These are phyloP conservation scores for Cladosporium sp. DNA, from an alignment of 2,329 filamentous ascomycete species.

Conservation along the genomic window DNA sequence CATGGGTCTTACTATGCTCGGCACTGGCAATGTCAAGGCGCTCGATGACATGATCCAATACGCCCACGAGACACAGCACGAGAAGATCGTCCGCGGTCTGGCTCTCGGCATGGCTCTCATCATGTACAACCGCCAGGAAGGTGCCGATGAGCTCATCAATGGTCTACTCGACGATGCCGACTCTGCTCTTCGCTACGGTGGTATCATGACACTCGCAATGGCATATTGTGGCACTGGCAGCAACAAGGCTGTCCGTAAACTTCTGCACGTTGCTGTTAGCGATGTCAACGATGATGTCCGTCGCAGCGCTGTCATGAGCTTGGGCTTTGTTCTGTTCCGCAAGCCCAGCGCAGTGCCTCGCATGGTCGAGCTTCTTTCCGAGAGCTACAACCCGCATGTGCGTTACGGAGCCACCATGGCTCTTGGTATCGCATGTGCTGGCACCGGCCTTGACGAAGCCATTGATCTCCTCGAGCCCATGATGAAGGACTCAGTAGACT, in stretches of 20 bases:
- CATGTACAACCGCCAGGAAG: constrained; percentile 95
- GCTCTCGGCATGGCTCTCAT: constrained; percentile 96
- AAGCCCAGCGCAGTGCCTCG: constrained; percentile 95
- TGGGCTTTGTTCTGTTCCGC: constrained; percentile 97
- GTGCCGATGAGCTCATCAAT: constrained; percentile 90
- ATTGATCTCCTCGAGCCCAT: constrained; percentile 96
- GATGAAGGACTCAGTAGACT: constrained; percentile 99
- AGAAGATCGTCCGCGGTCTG: constrained; percentile 95
- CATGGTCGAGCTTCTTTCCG: constrained; percentile 96
- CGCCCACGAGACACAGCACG: constrained; percentile 94
- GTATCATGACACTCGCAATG: constrained; percentile 97
- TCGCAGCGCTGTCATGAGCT: constrained; percentile 91
- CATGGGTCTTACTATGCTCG: constrained; percentile 98
- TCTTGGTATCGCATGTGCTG: constrained; percentile 93
- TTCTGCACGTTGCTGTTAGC: constrained; percentile 93
- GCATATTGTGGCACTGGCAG: constrained; percentile 96
- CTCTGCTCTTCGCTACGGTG: constrained; percentile 88
- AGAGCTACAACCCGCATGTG: constrained; percentile 98
- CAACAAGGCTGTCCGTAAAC: constrained; percentile 96
- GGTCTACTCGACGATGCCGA: constrained; percentile 90
- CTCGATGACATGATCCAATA: constrained; percentile 97
- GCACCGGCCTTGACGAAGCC: constrained; percentile 91
- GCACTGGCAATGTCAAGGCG: constrained; percentile 90
- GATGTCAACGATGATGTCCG: constrained; percentile 98
- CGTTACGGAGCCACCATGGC: constrained; percentile 98